Base-by-base conservation (phyloP, 1,284 basidiomycete genomes). In the Laetiporus sulphureus region DNA sequence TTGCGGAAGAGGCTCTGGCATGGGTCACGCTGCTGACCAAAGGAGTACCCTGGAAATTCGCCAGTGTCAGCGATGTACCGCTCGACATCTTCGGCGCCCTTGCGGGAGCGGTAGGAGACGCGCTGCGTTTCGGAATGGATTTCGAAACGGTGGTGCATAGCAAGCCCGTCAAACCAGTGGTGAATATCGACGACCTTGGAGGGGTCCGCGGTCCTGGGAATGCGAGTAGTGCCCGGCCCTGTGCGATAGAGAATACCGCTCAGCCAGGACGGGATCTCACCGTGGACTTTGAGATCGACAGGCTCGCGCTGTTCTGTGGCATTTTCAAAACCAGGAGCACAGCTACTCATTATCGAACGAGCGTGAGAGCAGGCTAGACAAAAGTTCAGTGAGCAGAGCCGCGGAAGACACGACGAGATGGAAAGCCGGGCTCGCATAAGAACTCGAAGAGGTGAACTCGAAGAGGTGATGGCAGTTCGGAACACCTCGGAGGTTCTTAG, bases 161-260 rank as follows among this genome's bases (percentile, higher is more conserved):
- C 50, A 10, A 57, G 45, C n/a, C 56, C 57, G 40, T 59, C 57
- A 42, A 59, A 57, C 56, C 54, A 57, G 40, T 59, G 57, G 15
- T 49, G 45, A 16, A 56, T 45, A n/a, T 56, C 45, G 25, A 53
- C 39, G 8, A 32, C 22, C 13, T 46, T 44, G 23, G 41, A 40
- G 11, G 44, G 35, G 27, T 45, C 40, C 5, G 30, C 10, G 11
- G 41, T 32, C 13, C 50, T 45, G 10, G 54, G 51, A 15, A 57
- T 41, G 33, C 47, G 36, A 36, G 42, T 51, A 1, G 54, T 57
- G n/a, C 57, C 57, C 1, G 57, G 57, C 10, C 57, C 56, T 19
- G 54, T 59, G 18, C 57, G 52, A 37, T 57, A 59, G 16, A 59
- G 50, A 5, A 45, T 40, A 12, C 57, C 57, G 23, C 33, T 46